A percentile compares a stretch with the other conserved stretches of the same genome.
Conservation (phyloP, 805 yeast genomes). For the Wilhelminamyces savonicus region DNA sequence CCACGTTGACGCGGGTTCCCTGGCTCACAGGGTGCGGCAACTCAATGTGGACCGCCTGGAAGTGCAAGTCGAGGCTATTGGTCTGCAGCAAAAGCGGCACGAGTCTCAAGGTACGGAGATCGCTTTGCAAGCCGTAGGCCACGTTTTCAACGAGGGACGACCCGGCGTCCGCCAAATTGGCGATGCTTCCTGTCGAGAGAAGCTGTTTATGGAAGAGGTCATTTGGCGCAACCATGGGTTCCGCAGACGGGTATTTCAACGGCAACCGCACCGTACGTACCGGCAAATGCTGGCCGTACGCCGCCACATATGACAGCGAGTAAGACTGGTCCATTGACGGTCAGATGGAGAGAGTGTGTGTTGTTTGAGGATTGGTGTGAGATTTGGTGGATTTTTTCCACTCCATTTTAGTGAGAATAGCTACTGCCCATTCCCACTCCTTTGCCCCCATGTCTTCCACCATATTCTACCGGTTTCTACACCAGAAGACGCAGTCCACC, state of each 20-base stretch:
- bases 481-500: constrained; percentile 74
- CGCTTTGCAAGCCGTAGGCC: constrained; percentile 24
- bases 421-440: too few species aligned
- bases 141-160: constrained; percentile 17
- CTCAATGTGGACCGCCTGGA: constrained; percentile 26
- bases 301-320: constrained; percentile 13
- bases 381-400: too few species aligned
- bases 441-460: constrained; percentile 64
- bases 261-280: constrained; percentile 14
- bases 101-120: constrained; percentile 24
- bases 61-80: constrained; percentile 24
- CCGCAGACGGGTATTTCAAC: constrained; percentile 21
- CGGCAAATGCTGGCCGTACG: constrained; percentile 12
- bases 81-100: constrained; percentile 33
- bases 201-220: too few species aligned
- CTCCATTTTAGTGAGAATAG: too few species aligned
- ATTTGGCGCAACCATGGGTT: too few species aligned
- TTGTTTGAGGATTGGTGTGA: too few species aligned
- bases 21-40: constrained; percentile 15
- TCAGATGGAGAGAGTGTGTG: too few species aligned
- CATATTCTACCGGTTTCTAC: constrained; percentile 78
- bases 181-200: too few species aligned
- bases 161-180: too few species aligned
- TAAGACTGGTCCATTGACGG: too few species aligned
- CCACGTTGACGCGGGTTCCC: constrained; percentile 6